Evolutionary conservation across 805 yeast species (phyloP), one percentile per base, ranked within the genome.

Genomic region (Komagataella populi): DNA sequence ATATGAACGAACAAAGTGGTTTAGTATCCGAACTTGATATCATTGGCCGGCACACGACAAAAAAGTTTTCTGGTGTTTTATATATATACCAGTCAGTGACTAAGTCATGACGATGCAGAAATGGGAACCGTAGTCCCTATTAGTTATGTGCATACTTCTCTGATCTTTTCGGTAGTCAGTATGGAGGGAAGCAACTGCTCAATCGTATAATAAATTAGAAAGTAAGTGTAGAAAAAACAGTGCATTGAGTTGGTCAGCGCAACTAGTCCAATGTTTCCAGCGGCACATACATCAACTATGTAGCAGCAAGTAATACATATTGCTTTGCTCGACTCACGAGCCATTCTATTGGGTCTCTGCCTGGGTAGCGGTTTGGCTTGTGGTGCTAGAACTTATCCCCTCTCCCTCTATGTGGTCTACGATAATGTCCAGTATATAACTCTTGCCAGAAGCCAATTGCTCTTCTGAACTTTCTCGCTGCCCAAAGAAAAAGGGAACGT

Each of bases 221-320:
- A 30, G 14, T 8, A 12, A 8, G 5, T 30, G 14, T 30, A n/a
- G 6, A 10, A 10, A 30, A 17, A 30, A 30, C 2, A 30, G 39
- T 30, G 39, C 39, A 30, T 30, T 30, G 39, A 30, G n/a, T 10
- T 30, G 10, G 39, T 30, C 14, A 30, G 12, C 39, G 14, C 14
- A 12, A 30, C 39, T 30, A 30, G 14, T 17, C 1, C 24, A 48
- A 49, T 50, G 52, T 50, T 49, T 50, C 52, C 52, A 50, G 24
- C 46, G 30, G 36, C 52, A 50, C 52, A 46, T 16, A 50, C 52
- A 50, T 45, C 48, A 12, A 18, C n/a, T 16, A 6, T 6, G 2
- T 20, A 6, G 23, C 17, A 8, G 5, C 14, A 30, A 30, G 14
- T 30, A 14, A 10, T 30, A 30, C 4, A 12, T 30, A 17, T 17